These are phyloP conservation scores for Atkinsonella hypoxylon DNA, from an alignment of 2,329 filamentous ascomycete species.

Conservation along the genomic window DNA sequence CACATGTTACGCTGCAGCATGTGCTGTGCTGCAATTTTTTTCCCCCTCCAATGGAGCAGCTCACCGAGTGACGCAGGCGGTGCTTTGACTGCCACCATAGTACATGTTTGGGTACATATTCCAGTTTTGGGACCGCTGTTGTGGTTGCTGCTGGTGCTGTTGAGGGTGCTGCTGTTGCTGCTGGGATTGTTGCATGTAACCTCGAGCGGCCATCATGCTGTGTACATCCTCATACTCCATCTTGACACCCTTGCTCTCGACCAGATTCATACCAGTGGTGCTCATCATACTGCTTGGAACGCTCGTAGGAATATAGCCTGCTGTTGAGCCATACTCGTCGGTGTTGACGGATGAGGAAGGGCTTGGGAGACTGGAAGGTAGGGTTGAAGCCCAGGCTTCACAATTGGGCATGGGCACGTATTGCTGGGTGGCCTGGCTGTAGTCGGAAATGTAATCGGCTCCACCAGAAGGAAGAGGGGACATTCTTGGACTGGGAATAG, in stretches of 20 bases:
- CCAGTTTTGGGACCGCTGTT: conserved; percentile 18
- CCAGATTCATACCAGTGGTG: too few relatives aligned
- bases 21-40: not conserved
- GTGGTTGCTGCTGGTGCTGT: conserved; percentile 15
- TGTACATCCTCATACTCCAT: conserved; percentile 28
- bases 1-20: not conserved
- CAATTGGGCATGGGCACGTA: conserved; percentile 28
- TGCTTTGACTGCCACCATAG: conserved; percentile 12
- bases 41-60: not conserved
- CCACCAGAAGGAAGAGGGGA: conserved; percentile 29
- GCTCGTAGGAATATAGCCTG: conserved; percentile 36
- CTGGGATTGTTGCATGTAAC: conserved; percentile 18
- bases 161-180: conserved; percentile 18
- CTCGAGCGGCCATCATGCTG: conserved; percentile 9
- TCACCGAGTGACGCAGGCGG: conserved; percentile 7
- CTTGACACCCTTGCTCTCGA: conserved; percentile 24
- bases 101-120: conserved; percentile 21
- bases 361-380: conserved; percentile 38
- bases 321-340: conserved; percentile 31
- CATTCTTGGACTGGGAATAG: conserved; percentile 31
- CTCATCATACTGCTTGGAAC: conserved; percentile 31
- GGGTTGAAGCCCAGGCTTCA: conserved; percentile 33
- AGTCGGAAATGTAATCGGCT: conserved; percentile 33
- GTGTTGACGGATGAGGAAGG: conserved; percentile 36
- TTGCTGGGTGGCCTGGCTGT: conserved; percentile 20